These are phyloP conservation scores for Trypanosoma mega DNA, from an alignment of 208 protist genomes.

Conservation along the genomic window DNA sequence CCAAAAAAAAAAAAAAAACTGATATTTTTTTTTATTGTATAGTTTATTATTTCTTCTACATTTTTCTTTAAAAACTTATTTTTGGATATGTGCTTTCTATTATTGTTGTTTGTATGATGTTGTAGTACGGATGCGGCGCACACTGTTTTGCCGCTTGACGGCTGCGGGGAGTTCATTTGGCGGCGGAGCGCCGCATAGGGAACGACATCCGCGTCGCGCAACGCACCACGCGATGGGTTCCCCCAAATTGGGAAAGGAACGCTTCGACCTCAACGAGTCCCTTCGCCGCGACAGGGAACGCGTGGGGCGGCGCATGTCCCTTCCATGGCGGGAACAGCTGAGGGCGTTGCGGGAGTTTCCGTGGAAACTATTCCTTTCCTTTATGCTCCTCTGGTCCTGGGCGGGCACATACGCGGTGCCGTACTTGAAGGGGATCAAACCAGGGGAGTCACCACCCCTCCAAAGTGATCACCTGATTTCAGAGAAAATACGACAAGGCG, in stretches of 20 bases:
- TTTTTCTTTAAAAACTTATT: too few relatives aligned
- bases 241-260: constrained; percentile 40
- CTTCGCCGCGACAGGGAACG: constrained; percentile 48
- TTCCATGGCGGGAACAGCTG: constrained; percentile 51
- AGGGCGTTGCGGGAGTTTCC: constrained; percentile 48
- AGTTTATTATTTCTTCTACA: too few relatives aligned
- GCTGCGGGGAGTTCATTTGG: constrained; percentile 6
- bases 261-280: constrained; percentile 46
- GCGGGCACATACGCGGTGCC: constrained; percentile 65
- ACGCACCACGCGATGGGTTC: constrained; percentile 46
- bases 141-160: not conserved
- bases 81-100: not conserved
- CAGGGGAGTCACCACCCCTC: constrained; percentile 38
- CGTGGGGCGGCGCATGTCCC: constrained; percentile 32
- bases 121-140: not conserved
- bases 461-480: constrained; percentile 26
- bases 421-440: constrained; percentile 48
- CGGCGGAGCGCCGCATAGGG: not conserved
- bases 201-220: constrained; percentile 25
- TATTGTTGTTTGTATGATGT: not conserved
- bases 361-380: constrained; percentile 72
- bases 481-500: constrained; percentile 31
- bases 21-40: too few relatives aligned
- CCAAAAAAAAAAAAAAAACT: too few relatives aligned
- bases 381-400: constrained; percentile 76